Percentiles rank a stretch among this genome's conserved stretches.
Evolutionary conservation across 768 basidiomycete species (phyloP).

Genomic region (Saitozyma sp.): DNA sequence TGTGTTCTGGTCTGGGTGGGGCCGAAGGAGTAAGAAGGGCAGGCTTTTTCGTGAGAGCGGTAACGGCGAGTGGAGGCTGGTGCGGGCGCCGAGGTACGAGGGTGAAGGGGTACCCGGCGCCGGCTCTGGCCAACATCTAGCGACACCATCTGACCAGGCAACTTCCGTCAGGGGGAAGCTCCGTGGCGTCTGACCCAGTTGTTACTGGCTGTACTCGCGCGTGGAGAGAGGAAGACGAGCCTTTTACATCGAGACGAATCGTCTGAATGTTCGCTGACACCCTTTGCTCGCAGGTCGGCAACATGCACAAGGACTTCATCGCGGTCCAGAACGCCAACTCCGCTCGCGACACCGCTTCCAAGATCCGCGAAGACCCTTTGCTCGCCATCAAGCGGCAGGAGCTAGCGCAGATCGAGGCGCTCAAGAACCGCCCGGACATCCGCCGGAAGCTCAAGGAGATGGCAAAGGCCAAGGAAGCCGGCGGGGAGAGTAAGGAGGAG

Average conservation of each 20-base stretch:
- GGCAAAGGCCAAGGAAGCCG: conserved; percentile 39
- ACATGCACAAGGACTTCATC: conserved; percentile 79
- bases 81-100: too few species aligned
- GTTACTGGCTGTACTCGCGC: too few species aligned
- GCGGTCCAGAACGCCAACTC: conserved; percentile 93
- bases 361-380: conserved; percentile 93
- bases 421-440: conserved; percentile 54
- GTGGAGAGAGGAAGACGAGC: too few species aligned
- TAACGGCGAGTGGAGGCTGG: too few species aligned
- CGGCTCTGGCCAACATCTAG: too few species aligned
- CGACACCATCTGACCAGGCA: too few species aligned
- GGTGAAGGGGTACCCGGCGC: too few species aligned
- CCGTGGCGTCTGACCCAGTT: too few species aligned
- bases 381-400: conserved; percentile 99
- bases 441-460: conserved; percentile 46
- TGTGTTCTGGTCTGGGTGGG: too few species aligned
- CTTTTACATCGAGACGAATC: too few species aligned
- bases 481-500: conserved; percentile 52
- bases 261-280: background rate
- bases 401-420: conserved; percentile 82
- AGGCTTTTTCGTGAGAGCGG: too few species aligned
- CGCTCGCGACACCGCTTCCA: conserved; percentile 80
- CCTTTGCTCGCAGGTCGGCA: conserved; percentile 35
- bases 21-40: too few species aligned
- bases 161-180: background rate